These are phyloP conservation scores for Spiromastix sp. DNA, from an alignment of 2,329 filamentous ascomycete species.

Conservation along the genomic window DNA sequence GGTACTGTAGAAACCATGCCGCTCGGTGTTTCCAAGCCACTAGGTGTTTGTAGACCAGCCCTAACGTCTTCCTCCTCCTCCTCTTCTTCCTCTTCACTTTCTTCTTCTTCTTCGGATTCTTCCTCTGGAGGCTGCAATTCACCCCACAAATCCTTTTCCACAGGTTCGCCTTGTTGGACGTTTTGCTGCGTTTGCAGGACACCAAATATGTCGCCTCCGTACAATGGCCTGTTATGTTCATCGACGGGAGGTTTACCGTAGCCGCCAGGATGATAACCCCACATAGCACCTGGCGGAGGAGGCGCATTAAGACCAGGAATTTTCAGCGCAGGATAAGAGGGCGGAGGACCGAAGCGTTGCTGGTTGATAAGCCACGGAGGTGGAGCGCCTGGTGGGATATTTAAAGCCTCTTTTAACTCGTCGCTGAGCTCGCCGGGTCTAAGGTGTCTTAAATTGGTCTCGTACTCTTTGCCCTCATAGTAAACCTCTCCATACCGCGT, in stretches of 20 bases:
- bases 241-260: conserved; percentile 95
- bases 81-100: conserved; percentile 63
- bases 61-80: conserved; percentile 53
- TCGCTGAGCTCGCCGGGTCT: conserved; percentile 85
- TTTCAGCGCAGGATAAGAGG: conserved; percentile 89
- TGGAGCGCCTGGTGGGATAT: conserved; percentile 84
- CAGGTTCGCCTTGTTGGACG: conserved; percentile 59
- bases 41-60: conserved; percentile 61
- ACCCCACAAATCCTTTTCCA: conserved; percentile 86
- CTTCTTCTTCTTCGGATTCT: conserved; percentile 56
- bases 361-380: conserved; percentile 97
- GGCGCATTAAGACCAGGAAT: conserved; percentile 91
- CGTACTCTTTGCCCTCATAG: conserved; percentile 96
- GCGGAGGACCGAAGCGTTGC: conserved; percentile 84
- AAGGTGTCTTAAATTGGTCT: conserved; percentile 85
- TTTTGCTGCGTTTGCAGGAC: conserved; percentile 54
- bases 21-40: conserved; percentile 68
- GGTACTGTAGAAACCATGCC: conserved; percentile 72
- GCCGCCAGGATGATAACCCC: conserved; percentile 91
- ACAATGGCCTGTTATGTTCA: conserved; percentile 82
- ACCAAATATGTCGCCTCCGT: conserved; percentile 91
- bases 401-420: conserved; percentile 80
- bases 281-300: conserved; percentile 75
- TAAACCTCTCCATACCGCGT: conserved; percentile 98
- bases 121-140: conserved; percentile 74